phyloP scores from a whole-genome alignment of 1,284 basidiomycete genomes.

The Puccinia polysora region DNA sequence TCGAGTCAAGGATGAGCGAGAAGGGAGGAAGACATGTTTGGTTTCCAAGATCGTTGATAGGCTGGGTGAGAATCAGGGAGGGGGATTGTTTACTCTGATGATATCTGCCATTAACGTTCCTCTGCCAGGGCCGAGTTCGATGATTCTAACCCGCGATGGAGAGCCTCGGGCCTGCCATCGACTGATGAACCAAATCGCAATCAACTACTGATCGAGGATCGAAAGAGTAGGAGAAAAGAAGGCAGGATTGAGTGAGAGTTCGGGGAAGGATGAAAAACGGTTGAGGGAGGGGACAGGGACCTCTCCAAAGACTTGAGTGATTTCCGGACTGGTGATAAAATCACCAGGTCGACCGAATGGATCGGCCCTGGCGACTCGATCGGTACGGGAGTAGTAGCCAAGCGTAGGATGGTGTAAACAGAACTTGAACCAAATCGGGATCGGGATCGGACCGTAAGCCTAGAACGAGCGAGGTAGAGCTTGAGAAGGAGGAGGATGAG shows the following conservation, averaged over 20 bases:
- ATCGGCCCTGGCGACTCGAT: conserved; percentile 12
- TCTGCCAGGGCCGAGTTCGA: conserved; percentile 90
- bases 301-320: conserved; percentile 95
- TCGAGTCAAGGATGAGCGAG: no score
- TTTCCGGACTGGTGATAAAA: conserved; percentile 95
- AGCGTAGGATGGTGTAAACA: conserved; percentile 78
- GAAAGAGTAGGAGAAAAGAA: neutral
- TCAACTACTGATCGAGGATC: neutral
- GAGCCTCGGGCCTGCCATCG: conserved; percentile 66
- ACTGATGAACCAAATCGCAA: conserved; percentile 78
- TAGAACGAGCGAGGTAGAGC: no score
- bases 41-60: no score
- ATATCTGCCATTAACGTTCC: conserved; percentile 90
- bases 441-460: conserved; percentile 79
- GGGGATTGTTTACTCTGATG: conserved; percentile 63
- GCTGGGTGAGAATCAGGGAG: neutral
- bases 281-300: conserved; percentile 55
- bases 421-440: conserved; percentile 80
- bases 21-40: no score
- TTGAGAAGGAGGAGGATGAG: no score
- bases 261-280: neutral
- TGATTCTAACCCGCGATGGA: conserved; percentile 62
- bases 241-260: neutral
- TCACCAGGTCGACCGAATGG: conserved; percentile 78
- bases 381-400: conserved; percentile 71